Evolutionary conservation across 345 rosid species (phyloP).

Genomic region (Brassica rapa): DNA sequence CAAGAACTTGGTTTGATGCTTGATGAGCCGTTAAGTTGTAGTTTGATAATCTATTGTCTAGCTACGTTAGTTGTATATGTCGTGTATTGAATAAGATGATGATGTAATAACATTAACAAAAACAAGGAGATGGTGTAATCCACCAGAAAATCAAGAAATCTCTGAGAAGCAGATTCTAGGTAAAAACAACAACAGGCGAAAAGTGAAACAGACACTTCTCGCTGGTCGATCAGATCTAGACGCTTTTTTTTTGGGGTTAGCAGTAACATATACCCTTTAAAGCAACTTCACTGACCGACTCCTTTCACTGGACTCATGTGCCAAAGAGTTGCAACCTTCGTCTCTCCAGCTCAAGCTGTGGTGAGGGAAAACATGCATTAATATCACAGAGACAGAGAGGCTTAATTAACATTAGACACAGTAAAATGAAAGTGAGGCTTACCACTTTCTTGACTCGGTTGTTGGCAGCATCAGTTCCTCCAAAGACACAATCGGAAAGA

Average conservation of each 20-base stretch:
- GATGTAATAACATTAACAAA: neutral
- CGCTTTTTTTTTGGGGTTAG: conserved; percentile 3
- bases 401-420: neutral
- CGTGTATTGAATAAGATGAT: neutral
- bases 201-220: conserved; percentile 21
- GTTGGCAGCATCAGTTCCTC: conserved; percentile 95
- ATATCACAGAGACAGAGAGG: conserved; percentile 16
- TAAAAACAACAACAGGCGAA: conserved; percentile 34
- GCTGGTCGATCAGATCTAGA: conserved; percentile 30
- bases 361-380: neutral
- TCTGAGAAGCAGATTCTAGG: conserved; percentile 26
- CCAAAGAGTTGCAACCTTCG: conserved; percentile 38
- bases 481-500: conserved; percentile 75
- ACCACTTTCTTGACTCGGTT: conserved; percentile 98
- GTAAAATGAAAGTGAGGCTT: conserved; percentile 32
- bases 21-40: neutral
- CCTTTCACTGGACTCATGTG: conserved; percentile 25
- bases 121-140: neutral
- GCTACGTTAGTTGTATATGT: neutral
- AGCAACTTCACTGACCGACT: conserved; percentile 27
- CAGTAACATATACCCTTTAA: conserved; percentile 17
- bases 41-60: neutral
- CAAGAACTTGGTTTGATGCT: neutral
- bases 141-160: conserved; percentile 11
- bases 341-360: conserved; percentile 42